Evolutionary conservation across 2,329 filamentous ascomycete species (phyloP), one percentile per base, ranked within the genome.

Genomic region (Dactylellina sp.): DNA sequence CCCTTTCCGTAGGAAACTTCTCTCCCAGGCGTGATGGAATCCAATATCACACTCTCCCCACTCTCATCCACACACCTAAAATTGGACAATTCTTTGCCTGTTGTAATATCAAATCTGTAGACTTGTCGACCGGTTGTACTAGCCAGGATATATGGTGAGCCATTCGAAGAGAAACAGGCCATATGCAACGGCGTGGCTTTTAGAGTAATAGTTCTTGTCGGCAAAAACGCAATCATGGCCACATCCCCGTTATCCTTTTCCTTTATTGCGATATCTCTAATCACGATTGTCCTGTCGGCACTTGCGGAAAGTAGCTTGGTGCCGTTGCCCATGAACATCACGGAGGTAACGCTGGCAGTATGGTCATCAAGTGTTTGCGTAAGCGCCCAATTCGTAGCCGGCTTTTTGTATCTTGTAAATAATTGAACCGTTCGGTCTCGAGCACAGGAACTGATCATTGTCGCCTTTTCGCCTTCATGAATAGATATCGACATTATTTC

Each of bases 351-450:
- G 76, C 91, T 91, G 20, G 93, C 92, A 28, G 93, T 89, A 81
- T 98, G 96, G 77, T 99, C 94, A 64, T 91, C 89, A 79, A 98
- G 86, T 0, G 95, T 99, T 80, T 99, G 95, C 57, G 97, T 87
- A 66, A 97, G 86, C 68, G 91, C 87, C 81, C 96, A 90, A 1
- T 81, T 82, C 1, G 87, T 85, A 11, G 81, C 83, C 0, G 82
- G 82, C 22, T 84, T 84, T 16, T 70, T 75, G 42, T 59, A 63
- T 35, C 64, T 70, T 3, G 71, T 70, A 80, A 97, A 98, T n/a
- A 99, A 83, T 80, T 99, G 95, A 0, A 94, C 87, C n/a, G 91
- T 97, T 56, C 95, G 89, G 81, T 99, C 95, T 76, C 95, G 87
- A 37, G 92, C 91, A 79, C 90, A 93, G 9, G 89, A 93, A 16